These are phyloP conservation scores for Apium graveolens DNA, from an alignment of 129 eudicot genomes.

Conservation along the genomic window DNA sequence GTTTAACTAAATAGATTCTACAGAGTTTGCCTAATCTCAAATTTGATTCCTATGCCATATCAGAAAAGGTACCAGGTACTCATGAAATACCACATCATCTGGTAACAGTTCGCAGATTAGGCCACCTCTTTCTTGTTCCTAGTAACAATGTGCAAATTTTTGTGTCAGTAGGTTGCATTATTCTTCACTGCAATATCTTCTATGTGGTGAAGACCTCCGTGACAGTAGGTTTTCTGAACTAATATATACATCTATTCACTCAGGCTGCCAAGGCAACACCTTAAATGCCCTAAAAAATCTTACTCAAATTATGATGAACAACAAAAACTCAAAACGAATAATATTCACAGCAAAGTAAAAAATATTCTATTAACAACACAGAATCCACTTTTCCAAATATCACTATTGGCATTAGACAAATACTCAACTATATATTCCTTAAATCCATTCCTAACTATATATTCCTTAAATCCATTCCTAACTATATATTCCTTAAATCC, in stretches of 20 bases:
- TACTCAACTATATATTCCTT: neutral
- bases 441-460: neutral
- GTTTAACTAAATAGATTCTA: neutral
- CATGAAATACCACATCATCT: neutral
- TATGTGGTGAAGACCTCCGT: neutral
- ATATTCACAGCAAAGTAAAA: neutral
- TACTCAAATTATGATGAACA: neutral
- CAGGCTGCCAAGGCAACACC: neutral
- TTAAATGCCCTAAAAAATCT: neutral
- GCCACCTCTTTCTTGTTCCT: neutral
- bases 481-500: neutral
- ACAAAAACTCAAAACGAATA: neutral
- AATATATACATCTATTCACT: neutral
- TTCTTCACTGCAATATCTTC: neutral
- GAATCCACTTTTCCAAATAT: neutral
- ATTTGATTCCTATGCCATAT: neutral
- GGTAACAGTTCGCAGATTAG: neutral
- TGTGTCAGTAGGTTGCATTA: neutral
- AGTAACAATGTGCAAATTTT: neutral
- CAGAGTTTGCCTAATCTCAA: neutral
- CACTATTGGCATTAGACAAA: neutral
- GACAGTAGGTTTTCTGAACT: neutral
- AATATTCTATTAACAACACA: neutral
- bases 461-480: neutral
- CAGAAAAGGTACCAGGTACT: neutral